phyloP scores from a whole-genome alignment of 2,329 filamentous ascomycete species.

The Ilyonectria mors-panacis region DNA sequence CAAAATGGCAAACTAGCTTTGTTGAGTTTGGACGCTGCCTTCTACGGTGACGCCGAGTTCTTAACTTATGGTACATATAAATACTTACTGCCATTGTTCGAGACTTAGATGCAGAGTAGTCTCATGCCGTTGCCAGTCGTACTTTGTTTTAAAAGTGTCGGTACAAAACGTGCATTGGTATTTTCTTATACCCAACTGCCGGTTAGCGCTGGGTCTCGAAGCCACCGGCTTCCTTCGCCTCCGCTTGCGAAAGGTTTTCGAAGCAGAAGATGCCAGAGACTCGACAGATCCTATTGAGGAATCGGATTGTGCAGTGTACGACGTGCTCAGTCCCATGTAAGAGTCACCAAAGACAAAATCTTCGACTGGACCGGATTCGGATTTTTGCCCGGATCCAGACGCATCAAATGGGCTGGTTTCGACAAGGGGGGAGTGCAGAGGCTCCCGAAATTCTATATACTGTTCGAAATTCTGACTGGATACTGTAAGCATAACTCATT shows the following conservation, averaged over 20 bases:
- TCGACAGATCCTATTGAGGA: conserved; percentile 17
- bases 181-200: neutral
- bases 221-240: conserved; percentile 6
- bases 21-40: neutral
- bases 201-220: neutral
- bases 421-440: neutral
- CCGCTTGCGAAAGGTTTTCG: neutral
- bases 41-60: no score
- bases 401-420: neutral
- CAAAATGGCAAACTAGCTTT: neutral
- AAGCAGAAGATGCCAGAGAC: conserved; percentile 1
- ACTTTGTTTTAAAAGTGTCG: conserved; percentile 31
- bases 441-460: neutral
- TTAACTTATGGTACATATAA: neutral
- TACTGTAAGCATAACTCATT: neutral
- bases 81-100: conserved; percentile 22
- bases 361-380: conserved; percentile 1
- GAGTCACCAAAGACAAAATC: neutral
- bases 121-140: conserved; percentile 34
- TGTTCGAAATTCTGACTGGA: neutral
- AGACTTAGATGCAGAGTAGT: conserved; percentile 23
- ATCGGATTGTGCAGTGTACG: conserved; percentile 1
- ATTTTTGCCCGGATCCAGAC: neutral
- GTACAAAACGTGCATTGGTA: conserved; percentile 34
- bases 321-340: neutral